phyloP scores from a whole-genome alignment of 2,329 filamentous ascomycete genomes.

The Leptographium lundbergii region DNA sequence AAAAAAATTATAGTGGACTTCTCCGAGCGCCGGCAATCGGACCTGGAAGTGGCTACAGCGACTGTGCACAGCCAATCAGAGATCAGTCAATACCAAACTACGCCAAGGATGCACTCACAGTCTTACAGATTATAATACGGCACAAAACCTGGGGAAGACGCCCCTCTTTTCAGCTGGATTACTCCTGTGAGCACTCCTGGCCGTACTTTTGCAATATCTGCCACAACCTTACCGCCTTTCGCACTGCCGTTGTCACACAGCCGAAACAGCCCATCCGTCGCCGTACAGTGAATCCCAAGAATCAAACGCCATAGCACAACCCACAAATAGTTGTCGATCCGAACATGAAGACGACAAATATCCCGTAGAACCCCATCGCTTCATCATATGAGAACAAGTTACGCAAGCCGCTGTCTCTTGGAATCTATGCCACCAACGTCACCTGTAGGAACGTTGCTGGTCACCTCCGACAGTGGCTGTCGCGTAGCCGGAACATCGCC shows the following conservation, averaged over 20 bases:
- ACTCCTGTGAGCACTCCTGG: no score
- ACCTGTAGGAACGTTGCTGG: constrained; percentile 26
- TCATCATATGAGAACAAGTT: background rate
- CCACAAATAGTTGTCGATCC: background rate
- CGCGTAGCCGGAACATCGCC: constrained; percentile 17
- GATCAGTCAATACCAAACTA: constrained; percentile 5
- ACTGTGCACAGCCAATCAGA: constrained; percentile 10
- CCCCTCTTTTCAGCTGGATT: background rate
- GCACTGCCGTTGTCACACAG: background rate
- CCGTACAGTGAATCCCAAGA: background rate
- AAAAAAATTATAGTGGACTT: constrained; percentile 6
- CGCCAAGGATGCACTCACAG: no score
- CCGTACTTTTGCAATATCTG: no score
- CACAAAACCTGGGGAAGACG: background rate
- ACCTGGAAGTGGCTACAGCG: background rate
- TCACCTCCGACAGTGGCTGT: constrained; percentile 37
- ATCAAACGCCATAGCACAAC: background rate
- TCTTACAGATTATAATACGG: background rate
- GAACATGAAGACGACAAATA: background rate
- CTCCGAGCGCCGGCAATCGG: constrained; percentile 8
- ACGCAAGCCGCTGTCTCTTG: constrained; percentile 35
- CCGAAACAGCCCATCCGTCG: background rate
- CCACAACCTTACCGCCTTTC: no score
- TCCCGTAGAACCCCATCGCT: background rate
- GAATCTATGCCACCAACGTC: constrained; percentile 25